Conservation (phyloP, 176 grass and related monocot genomes). For the Saccharum officinarum region DNA sequence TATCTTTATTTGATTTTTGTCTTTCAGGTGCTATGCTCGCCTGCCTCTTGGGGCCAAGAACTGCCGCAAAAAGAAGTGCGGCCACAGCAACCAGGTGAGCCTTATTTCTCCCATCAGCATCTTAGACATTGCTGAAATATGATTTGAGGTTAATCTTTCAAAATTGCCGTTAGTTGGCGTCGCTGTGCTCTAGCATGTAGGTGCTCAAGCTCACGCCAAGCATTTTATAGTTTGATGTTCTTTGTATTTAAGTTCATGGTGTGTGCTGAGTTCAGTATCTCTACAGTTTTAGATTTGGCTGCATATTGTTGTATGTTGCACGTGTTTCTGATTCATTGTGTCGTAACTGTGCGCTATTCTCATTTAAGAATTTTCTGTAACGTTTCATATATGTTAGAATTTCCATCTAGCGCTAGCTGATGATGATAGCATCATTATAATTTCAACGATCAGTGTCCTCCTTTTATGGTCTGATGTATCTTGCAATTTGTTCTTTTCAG, state of each 20-base stretch:
- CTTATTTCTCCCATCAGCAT: not conserved
- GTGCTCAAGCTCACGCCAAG: not conserved
- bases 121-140: not conserved
- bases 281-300: not conserved
- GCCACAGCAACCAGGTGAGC: slow-evolving; percentile 68
- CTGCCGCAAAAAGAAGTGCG: slow-evolving; percentile 76
- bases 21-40: slow-evolving; percentile 20
- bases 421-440: not conserved
- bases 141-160: not conserved
- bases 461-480: not conserved
- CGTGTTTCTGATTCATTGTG: not conserved
- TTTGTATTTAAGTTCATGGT: not conserved
- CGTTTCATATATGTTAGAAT: not conserved
- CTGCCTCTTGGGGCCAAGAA: slow-evolving; percentile 22
- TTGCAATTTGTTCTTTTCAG: slow-evolving; percentile 14
- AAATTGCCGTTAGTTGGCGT: not conserved
- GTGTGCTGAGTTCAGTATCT: not conserved
- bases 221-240: not conserved
- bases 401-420: not conserved
- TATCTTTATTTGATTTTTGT: not conserved
- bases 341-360: not conserved
- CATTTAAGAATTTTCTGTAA: not conserved
- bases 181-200: not conserved
- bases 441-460: not conserved
- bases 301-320: not conserved